These are phyloP conservation scores for Candida tibetensis DNA, from an alignment of 805 yeast species.

Conservation along the genomic window DNA sequence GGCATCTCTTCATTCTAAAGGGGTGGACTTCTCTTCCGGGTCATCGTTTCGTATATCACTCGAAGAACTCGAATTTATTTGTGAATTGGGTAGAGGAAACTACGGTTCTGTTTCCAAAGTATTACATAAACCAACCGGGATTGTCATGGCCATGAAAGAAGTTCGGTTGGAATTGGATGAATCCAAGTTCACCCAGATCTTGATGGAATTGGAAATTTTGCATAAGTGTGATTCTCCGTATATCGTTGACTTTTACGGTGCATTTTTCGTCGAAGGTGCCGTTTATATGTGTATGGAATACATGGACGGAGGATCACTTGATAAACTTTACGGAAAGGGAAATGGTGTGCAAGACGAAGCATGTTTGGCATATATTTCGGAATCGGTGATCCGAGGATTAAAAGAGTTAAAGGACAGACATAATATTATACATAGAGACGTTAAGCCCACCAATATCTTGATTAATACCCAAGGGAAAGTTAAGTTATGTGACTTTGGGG, in stretches of 20 bases:
- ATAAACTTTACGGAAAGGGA: conserved; percentile 67
- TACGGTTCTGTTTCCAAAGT: conserved; percentile 96
- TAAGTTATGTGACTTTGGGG: conserved; percentile 94
- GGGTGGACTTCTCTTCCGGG: conserved; percentile 88
- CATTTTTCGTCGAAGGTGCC: conserved; percentile 95
- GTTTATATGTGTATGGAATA: conserved; percentile 98
- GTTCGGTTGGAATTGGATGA: conserved; percentile 92
- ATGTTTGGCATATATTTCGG: conserved; percentile 75
- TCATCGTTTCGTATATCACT: conserved; percentile 81
- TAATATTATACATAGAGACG: conserved; percentile 93
- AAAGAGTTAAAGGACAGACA: conserved; percentile 83
- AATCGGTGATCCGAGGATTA: conserved; percentile 76
- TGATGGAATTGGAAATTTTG: conserved; percentile 93
- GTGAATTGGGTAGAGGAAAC: conserved; percentile 92
- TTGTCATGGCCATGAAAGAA: conserved; percentile 96
- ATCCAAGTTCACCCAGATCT: conserved; percentile 85
- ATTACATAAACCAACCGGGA: conserved; percentile 86
- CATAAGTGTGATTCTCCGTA: conserved; percentile 89
- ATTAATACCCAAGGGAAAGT: conserved; percentile 82
- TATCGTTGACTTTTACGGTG: conserved; percentile 96
- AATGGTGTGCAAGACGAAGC: conserved; percentile 70
- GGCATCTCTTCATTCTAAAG: conserved; percentile 86
- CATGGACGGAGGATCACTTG: conserved; percentile 95
- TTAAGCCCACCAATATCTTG: conserved; percentile 91
- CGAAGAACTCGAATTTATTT: conserved; percentile 78